Base-by-base conservation (phyloP, 2,329 filamentous ascomycete species). In the Peltaster fructicola region DNA sequence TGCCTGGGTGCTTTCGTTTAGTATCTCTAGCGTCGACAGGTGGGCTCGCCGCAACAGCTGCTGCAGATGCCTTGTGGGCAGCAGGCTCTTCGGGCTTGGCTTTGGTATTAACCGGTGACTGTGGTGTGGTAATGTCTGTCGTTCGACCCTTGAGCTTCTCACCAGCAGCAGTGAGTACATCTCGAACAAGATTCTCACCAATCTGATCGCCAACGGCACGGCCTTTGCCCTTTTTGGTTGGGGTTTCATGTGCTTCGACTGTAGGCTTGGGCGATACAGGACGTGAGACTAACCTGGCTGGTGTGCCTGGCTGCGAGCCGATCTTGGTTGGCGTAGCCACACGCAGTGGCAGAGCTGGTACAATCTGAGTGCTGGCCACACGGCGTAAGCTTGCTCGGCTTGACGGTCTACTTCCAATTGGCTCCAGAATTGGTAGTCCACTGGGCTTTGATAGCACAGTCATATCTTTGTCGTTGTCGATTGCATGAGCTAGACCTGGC, bases 1-100 rank as follows among this genome's bases (percentile, higher is more conserved):
- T 61, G 9, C 56, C 54, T 17, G 54, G 57, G 29, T 48, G 53
- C 27, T 59, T 45, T 4, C 43, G 38, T 33, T 48, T 41, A 25
- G 30, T 17, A 24, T 35, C 29, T n/a, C n/a, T n/a, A n/a, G n/a
- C n/a, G n/a, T n/a, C n/a, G n/a, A n/a, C n/a, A n/a, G n/a, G n/a
- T n/a, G n/a, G n/a, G n/a, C n/a, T 3, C 5, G 26, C 8, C 9
- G 17, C 8, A 2, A 14, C 17, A 10, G 21, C 15, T 11, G 23
- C 12, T 6, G 22, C 14, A 11, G 16, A 4, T 7, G 10, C 3
- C 11, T 20, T 21, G 7, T 15, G 13, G 8, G 22, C 21, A 14
- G 20, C 20, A 14, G 20, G 7, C 7, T 17, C 15, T n/a, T 14
- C n/a, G 6, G 18, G 3, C 5, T 15, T 5, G 10, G 13, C 7